A percentile compares a stretch with the other conserved stretches of the same genome.
phyloP scores from a whole-genome alignment of 768 basidiomycete species.

The Suillus subluteus region DNA sequence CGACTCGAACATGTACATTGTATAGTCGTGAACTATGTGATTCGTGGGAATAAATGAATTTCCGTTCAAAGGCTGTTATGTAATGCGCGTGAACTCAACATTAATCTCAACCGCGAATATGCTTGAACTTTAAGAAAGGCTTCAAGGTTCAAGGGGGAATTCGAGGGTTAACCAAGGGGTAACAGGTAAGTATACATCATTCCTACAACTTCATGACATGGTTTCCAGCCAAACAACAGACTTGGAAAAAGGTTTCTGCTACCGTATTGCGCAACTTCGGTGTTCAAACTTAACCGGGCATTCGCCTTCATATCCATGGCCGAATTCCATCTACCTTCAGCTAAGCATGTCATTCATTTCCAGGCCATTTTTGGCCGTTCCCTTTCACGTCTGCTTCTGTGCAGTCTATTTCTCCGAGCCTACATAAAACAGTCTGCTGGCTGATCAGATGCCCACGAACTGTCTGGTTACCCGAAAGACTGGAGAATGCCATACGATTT shows the following conservation, averaged over 20 bases:
- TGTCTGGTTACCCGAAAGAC: not conserved
- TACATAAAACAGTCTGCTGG: not conserved
- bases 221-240: not conserved
- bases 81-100: not conserved
- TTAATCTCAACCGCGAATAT: not conserved
- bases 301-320: conserved; percentile 3
- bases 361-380: not conserved
- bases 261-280: not conserved
- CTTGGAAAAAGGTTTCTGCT: not conserved
- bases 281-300: not conserved
- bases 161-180: not conserved
- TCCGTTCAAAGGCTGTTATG: not conserved
- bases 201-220: not conserved
- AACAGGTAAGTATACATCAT: not conserved
- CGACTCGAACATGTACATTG: not conserved
- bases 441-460: not conserved
- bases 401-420: not conserved
- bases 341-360: not conserved
- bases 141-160: not conserved
- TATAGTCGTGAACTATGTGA: not conserved
- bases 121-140: not conserved
- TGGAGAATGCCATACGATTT: not conserved
- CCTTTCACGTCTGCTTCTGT: not conserved
- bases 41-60: not conserved
- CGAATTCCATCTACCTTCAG: conserved; percentile 2